A percentile compares a stretch with the other conserved stretches of the same genome.
Conservation (phyloP, 768 basidiomycete species). For the Boletellus sp. region DNA sequence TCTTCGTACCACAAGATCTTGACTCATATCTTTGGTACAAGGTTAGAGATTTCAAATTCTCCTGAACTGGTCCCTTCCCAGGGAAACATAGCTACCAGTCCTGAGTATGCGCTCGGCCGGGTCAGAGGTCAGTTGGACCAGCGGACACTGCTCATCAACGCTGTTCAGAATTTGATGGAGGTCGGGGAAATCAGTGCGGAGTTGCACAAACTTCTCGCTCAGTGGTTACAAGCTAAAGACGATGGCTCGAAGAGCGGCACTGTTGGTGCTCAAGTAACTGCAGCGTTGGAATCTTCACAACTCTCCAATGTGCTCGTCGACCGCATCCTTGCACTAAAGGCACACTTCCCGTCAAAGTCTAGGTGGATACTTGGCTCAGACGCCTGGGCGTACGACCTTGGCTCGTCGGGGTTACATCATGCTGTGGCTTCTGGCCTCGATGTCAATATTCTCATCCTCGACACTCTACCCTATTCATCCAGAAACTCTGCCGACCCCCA, state of each 20-base stretch:
- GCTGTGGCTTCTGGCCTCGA: constrained; percentile 87
- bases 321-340: constrained; percentile 54
- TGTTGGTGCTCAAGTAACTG: constrained; percentile 55
- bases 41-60: constrained; percentile 82
- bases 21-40: constrained; percentile 69
- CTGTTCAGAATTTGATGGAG: constrained; percentile 64
- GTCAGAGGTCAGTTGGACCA: constrained; percentile 79
- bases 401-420: constrained; percentile 93
- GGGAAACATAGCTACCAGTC: constrained; percentile 79
- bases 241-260: constrained; percentile 58
- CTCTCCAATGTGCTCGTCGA: constrained; percentile 43
- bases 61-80: constrained; percentile 67
- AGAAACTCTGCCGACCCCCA: constrained; percentile 65
- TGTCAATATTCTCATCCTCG: constrained; percentile 93
- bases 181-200: constrained; percentile 45
- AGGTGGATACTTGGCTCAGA: constrained; percentile 99
- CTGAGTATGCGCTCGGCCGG: constrained; percentile 92
- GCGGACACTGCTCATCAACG: constrained; percentile 60
- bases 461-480: constrained; percentile 84
- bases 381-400: constrained; percentile 96
- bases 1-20: constrained; percentile 88
- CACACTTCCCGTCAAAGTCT: constrained; percentile 64
- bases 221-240: constrained; percentile 78
- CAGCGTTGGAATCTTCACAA: constrained; percentile 42
- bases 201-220: constrained; percentile 67